Evolutionary conservation across 2,329 filamentous ascomycete species (phyloP).

Genomic region (Pseudogymnoascus sp.): DNA sequence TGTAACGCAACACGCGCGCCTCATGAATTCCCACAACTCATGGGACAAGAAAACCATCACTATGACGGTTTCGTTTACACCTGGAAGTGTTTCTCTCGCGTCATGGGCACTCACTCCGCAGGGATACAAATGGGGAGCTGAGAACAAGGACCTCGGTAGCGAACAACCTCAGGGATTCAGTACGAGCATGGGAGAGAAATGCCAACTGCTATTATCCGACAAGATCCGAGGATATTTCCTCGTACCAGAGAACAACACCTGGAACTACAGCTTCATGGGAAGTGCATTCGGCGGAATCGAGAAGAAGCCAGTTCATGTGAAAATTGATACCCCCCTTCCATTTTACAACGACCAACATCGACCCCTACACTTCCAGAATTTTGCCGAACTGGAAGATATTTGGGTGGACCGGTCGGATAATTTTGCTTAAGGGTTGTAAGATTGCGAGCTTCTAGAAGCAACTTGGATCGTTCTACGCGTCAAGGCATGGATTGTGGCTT

Average conservation of each 20-base stretch:
- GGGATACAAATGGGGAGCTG: conserved; percentile 93
- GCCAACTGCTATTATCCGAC: conserved; percentile 84
- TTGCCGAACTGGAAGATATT: conserved; percentile 92
- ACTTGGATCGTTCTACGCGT: conserved; percentile 6
- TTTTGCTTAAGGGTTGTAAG: conserved; percentile 58
- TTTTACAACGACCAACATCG: conserved; percentile 93
- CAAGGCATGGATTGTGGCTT: conserved; percentile 9
- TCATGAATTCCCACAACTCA: conserved; percentile 71
- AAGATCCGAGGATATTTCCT: conserved; percentile 95
- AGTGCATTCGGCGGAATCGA: conserved; percentile 78
- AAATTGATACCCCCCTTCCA: conserved; percentile 79
- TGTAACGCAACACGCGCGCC: conserved; percentile 84
- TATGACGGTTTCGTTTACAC: conserved; percentile 93
- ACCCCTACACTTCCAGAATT: conserved; percentile 92
- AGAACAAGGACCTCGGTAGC: conserved; percentile 87
- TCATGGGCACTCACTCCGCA: conserved; percentile 88
- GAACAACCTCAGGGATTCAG: conserved; percentile 93
- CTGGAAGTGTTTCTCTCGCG: conserved; percentile 87
- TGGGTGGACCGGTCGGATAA: conserved; percentile 91
- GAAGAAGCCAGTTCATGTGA: conserved; percentile 85
- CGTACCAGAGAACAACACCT: conserved; percentile 78
- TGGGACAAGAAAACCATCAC: conserved; percentile 89
- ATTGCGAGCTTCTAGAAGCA: conserved; percentile 5
- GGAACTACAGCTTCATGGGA: conserved; percentile 99
- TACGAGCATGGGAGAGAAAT: conserved; percentile 88